phyloP scores from a whole-genome alignment of 2,329 filamentous ascomycete species.

The Lecanicillium sp. region DNA sequence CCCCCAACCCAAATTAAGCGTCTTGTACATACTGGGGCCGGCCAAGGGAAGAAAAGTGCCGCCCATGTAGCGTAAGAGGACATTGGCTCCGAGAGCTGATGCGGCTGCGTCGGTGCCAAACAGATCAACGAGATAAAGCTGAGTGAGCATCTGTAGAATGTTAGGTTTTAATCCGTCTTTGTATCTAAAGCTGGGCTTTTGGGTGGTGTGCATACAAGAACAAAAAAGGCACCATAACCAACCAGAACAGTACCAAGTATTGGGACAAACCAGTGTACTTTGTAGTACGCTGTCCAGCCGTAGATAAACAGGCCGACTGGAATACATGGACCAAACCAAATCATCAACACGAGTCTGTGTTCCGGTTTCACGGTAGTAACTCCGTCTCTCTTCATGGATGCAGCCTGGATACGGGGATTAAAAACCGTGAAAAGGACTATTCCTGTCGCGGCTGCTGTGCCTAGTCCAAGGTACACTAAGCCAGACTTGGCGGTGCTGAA shows the following conservation, averaged over 20 bases:
- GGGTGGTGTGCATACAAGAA: too few relatives aligned
- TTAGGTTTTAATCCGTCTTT: too few relatives aligned
- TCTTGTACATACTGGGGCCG: conserved; percentile 27
- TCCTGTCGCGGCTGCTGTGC: conserved; percentile 23
- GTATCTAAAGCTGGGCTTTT: too few relatives aligned
- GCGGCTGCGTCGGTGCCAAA: neutral
- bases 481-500: conserved; percentile 18
- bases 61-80: conserved; percentile 38
- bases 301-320: conserved; percentile 48
- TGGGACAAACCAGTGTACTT: conserved; percentile 46
- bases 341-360: conserved; percentile 42
- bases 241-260: conserved; percentile 45
- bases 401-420: conserved; percentile 13
- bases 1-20: conserved; percentile 34
- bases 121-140: neutral
- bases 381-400: neutral
- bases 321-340: conserved; percentile 24
- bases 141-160: neutral
- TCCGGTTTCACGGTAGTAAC: conserved; percentile 34
- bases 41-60: conserved; percentile 51
- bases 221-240: conserved; percentile 26
- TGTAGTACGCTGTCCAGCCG: conserved; percentile 45
- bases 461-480: conserved; percentile 44
- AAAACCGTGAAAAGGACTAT: conserved; percentile 12
- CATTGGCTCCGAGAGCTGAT: neutral